A percentile compares a stretch with the other conserved stretches of the same genome.
Conservation (phyloP, 208 protist genomes). For the Ichthyophonus hoferi region DNA sequence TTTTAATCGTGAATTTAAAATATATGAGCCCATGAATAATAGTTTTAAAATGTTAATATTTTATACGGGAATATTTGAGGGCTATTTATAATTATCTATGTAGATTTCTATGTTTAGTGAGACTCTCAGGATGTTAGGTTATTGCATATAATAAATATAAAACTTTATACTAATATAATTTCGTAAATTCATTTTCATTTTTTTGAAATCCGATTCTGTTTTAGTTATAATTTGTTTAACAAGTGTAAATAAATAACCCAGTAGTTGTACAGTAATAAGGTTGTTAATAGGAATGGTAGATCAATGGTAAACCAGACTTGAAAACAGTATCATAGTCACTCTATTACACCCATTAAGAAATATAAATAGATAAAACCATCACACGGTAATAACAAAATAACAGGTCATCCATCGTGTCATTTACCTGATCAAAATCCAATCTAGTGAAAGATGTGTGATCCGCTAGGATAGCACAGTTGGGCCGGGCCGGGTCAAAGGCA, state of each 20-base stretch:
- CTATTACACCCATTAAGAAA: too few species aligned
- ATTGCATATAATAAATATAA: too few species aligned
- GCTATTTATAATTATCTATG: background rate
- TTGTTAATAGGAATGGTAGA: background rate
- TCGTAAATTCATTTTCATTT: too few species aligned
- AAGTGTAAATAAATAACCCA: background rate
- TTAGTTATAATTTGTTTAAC: too few species aligned
- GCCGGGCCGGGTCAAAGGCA: background rate
- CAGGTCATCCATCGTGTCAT: background rate
- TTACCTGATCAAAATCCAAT: background rate
- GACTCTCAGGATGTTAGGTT: too few species aligned
- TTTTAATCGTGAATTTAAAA: background rate
- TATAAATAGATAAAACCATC: background rate
- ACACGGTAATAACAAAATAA: background rate
- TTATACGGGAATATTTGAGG: background rate
- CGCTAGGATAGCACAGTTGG: background rate
- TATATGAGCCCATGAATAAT: background rate
- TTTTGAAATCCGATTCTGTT: too few species aligned
- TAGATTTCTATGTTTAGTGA: too few species aligned
- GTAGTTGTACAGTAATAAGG: background rate
- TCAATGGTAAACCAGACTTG: background rate
- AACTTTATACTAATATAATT: too few species aligned
- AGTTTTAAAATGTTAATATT: background rate
- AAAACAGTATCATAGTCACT: too few species aligned
- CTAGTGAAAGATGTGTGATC: background rate